A percentile compares a stretch with the other conserved stretches of the same genome.
Conservation (phyloP, 2,329 filamentous ascomycete genomes). For the Atkinsonella texensis region DNA sequence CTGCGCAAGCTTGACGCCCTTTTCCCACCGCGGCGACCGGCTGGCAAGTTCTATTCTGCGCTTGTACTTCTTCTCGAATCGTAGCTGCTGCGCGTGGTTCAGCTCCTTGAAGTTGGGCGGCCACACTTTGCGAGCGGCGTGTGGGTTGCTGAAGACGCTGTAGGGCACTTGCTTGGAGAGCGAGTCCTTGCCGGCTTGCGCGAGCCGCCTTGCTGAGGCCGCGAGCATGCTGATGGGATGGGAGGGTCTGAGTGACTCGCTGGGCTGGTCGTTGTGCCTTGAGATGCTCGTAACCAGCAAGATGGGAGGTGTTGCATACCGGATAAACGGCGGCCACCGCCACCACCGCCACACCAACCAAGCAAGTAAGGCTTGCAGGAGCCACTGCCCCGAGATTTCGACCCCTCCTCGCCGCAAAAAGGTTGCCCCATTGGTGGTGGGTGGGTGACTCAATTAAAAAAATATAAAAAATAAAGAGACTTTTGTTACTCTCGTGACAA, state of each 20-base stretch:
- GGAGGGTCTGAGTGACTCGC: neutral
- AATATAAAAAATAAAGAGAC: neutral
- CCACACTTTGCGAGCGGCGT: conserved; percentile 61
- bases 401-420: conserved; percentile 19
- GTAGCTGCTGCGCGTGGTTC: conserved; percentile 60
- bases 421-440: neutral
- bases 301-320: neutral
- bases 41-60: conserved; percentile 51
- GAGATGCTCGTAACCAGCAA: neutral
- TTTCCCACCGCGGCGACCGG: conserved; percentile 51
- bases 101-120: conserved; percentile 65
- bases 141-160: conserved; percentile 40
- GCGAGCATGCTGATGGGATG: conserved; percentile 21
- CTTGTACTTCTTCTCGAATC: conserved; percentile 69
- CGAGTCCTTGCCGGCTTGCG: conserved; percentile 17
- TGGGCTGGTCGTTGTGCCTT: neutral
- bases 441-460: conserved; percentile 20
- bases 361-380: conserved; percentile 4
- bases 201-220: conserved; percentile 22
- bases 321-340: neutral
- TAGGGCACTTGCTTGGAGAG: conserved; percentile 17
- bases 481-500: neutral
- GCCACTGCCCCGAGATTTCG: conserved; percentile 23
- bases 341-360: conserved; percentile 2
- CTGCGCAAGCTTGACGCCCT: conserved; percentile 52